These are phyloP conservation scores for Singerocomus inundabilis DNA, from an alignment of 1,284 basidiomycete genomes.

Conservation along the genomic window DNA sequence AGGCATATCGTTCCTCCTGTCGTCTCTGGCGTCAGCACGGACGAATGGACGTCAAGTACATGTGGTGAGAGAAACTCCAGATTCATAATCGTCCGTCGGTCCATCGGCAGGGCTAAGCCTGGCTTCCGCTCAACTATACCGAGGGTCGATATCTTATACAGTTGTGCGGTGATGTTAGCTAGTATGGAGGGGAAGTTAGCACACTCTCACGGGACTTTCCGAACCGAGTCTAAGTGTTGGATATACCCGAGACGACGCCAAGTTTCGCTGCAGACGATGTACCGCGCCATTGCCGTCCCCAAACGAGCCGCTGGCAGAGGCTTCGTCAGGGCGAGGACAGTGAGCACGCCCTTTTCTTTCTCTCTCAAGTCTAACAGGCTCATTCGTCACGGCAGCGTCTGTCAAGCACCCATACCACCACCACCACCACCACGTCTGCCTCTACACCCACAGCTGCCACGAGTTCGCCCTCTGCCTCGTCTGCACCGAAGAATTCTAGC, in stretches of 20 bases:
- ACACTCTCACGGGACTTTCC: slow-evolving; percentile 1
- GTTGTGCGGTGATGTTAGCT: too few relatives aligned
- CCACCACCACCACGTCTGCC: slow-evolving; percentile 38
- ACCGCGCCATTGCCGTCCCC: slow-evolving; percentile 55
- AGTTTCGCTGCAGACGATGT: slow-evolving; percentile 40
- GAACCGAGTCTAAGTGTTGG: background rate
- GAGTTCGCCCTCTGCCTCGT: slow-evolving; percentile 10
- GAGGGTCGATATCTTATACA: too few relatives aligned
- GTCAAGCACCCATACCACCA: slow-evolving; percentile 36
- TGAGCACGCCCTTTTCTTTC: slow-evolving; percentile 21
- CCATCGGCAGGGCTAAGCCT: too few relatives aligned
- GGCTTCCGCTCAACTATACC: too few relatives aligned
- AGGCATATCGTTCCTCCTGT: too few relatives aligned
- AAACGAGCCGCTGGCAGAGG: slow-evolving; percentile 49
- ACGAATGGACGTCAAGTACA: too few relatives aligned
- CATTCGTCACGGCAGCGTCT: slow-evolving; percentile 45
- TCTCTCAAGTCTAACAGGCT: background rate
- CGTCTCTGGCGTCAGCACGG: too few relatives aligned
- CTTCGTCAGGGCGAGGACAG: slow-evolving; percentile 51
- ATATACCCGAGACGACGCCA: background rate
- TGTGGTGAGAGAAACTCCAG: too few relatives aligned
- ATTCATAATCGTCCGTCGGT: too few relatives aligned
- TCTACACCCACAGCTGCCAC: background rate
- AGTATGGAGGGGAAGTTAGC: too few relatives aligned
- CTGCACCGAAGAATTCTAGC: slow-evolving; percentile 53